A percentile compares a stretch with the other conserved stretches of the same genome.
Conservation (phyloP, 352 stramenopile species). For the Halophytophthora polymorphica region DNA sequence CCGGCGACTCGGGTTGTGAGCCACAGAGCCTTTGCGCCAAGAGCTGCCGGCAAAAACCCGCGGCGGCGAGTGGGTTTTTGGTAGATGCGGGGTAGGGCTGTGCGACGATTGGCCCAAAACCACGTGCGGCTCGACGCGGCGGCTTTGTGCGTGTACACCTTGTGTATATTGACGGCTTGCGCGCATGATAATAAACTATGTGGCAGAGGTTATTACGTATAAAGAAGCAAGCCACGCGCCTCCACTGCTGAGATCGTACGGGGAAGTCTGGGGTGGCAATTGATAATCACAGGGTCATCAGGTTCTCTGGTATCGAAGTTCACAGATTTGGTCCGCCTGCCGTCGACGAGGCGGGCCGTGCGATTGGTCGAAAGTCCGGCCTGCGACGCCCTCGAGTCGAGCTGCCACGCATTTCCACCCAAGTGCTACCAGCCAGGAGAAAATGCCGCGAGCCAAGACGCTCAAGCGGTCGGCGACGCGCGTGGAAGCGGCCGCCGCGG, state of each 20-base stretch:
- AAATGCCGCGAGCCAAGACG: conserved; percentile 12
- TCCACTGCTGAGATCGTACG: too few species aligned
- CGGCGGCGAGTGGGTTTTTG: too few species aligned
- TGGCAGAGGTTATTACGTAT: too few species aligned
- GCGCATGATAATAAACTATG: conserved; percentile 13
- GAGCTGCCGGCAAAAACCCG: background rate
- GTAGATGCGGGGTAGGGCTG: background rate
- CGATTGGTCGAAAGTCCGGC: conserved; percentile 33
- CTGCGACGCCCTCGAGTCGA: background rate
- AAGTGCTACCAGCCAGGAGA: conserved; percentile 13
- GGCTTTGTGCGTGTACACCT: background rate
- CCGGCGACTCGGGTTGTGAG: conserved; percentile 23
- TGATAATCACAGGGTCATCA: background rate
- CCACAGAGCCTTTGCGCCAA: background rate
- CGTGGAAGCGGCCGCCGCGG: conserved; percentile 15
- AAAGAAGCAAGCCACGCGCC: too few species aligned
- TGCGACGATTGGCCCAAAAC: background rate
- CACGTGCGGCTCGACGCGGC: background rate
- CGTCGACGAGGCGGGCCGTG: background rate
- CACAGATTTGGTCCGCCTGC: background rate
- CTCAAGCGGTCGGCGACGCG: conserved; percentile 19
- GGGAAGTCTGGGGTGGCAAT: too few species aligned
- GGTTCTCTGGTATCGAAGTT: conserved; percentile 1
- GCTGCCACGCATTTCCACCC: too few species aligned
- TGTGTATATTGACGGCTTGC: conserved; percentile 1